Percentiles rank a stretch among this genome's conserved stretches.
phyloP scores from a whole-genome alignment of 2,329 filamentous ascomycete species.

The Diaporthe vexans region DNA sequence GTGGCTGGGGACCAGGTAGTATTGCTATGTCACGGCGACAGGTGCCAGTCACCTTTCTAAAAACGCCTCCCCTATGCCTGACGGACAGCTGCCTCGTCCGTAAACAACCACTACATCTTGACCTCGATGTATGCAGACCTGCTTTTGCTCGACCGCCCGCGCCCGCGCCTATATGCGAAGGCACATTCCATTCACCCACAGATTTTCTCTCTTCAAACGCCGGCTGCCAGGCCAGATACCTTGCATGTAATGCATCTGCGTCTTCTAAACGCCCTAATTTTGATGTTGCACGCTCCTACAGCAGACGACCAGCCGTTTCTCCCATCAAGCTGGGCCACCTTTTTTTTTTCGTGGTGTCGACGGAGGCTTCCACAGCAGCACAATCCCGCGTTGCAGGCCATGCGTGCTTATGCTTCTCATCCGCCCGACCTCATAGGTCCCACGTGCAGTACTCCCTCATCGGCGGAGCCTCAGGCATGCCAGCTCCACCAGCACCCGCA shows the following conservation, averaged over 20 bases:
- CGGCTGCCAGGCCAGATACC: neutral
- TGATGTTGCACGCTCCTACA: neutral
- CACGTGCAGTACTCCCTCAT: conserved; percentile 81
- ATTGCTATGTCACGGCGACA: conserved; percentile 20
- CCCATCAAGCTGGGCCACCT: neutral
- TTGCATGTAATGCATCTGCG: conserved; percentile 9
- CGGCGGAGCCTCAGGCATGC: conserved; percentile 84
- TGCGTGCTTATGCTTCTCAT: neutral
- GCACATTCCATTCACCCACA: neutral
- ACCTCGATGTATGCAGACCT: neutral
- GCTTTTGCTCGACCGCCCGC: conserved; percentile 1
- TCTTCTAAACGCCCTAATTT: neutral
- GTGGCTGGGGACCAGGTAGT: neutral
- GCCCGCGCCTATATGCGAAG: neutral
- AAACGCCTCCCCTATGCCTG: conserved; percentile 12
- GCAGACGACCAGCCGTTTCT: neutral
- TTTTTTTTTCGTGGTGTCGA: too few species aligned
- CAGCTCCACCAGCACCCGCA: conserved; percentile 53
- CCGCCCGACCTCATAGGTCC: conserved; percentile 66
- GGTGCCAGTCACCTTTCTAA: conserved; percentile 2
- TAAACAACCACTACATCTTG: neutral
- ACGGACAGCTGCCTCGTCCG: neutral
- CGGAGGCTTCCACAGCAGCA: neutral
- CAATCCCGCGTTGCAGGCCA: neutral
- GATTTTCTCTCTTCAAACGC: neutral